These are phyloP conservation scores for Dionaea muscipula DNA, from an alignment of 179 eudicot species.

Conservation along the genomic window DNA sequence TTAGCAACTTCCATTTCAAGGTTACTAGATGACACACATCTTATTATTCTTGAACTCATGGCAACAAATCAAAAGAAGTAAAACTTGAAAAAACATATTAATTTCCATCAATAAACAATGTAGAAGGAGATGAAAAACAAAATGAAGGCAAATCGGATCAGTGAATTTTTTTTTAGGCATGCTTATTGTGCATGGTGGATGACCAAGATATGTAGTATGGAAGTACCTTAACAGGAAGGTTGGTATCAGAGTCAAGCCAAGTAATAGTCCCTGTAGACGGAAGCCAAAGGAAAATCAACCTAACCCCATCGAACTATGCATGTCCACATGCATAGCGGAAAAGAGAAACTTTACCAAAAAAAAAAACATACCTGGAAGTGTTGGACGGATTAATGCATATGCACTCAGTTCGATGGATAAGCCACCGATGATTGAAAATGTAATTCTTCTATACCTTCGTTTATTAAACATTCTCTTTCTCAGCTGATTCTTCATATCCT, in stretches of 20 bases:
- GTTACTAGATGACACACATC: no score
- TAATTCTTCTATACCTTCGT: slow-evolving; percentile 74
- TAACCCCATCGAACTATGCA: slow-evolving; percentile 1
- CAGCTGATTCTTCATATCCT: slow-evolving; percentile 67
- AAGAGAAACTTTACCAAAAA: not conserved
- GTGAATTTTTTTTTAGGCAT: no score
- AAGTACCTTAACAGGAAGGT: slow-evolving; percentile 71
- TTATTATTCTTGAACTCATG: no score
- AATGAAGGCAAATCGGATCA: no score
- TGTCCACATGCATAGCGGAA: not conserved
- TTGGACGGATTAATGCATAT: slow-evolving; percentile 90
- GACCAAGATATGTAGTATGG: not conserved
- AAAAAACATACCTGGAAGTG: slow-evolving; percentile 51
- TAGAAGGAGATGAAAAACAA: no score
- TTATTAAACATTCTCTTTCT: slow-evolving; percentile 87
- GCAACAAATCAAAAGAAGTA: no score
- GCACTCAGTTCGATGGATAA: slow-evolving; percentile 71
- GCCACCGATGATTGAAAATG: slow-evolving; percentile 55
- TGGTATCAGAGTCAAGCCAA: slow-evolving; percentile 90
- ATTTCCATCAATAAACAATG: no score
- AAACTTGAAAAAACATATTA: no score
- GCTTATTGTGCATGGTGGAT: no score
- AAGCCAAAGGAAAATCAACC: slow-evolving; percentile 10
- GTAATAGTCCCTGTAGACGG: slow-evolving; percentile 51
- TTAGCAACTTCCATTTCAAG: no score